These are phyloP conservation scores for Prunus mongolica DNA, from an alignment of 306 rosid genomes.

Conservation along the genomic window DNA sequence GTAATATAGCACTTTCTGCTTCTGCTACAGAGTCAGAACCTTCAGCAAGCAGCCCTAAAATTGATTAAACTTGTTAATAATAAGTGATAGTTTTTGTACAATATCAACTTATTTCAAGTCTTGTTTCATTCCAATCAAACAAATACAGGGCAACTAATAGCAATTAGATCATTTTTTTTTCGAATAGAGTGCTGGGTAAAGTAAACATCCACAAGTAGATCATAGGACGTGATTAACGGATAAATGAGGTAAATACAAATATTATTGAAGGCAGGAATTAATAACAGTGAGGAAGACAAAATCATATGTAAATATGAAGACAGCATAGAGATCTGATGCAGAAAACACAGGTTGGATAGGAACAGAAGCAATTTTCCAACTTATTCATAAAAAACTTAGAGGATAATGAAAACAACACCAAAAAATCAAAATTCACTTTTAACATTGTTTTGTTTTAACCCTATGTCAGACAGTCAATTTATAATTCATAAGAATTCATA, in stretches of 20 bases:
- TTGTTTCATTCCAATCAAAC: background rate
- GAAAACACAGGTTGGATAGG: background rate
- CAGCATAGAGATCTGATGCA: background rate
- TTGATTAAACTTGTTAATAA: conserved; percentile 39
- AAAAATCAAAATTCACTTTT: background rate
- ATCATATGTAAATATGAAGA: background rate
- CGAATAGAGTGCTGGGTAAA: background rate
- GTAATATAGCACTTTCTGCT: conserved; percentile 72
- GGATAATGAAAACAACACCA: background rate
- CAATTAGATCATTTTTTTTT: conserved; percentile 2
- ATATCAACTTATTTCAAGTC: background rate
- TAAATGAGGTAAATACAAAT: background rate
- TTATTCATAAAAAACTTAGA: background rate
- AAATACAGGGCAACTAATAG: background rate
- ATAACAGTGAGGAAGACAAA: background rate
- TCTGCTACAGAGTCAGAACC: conserved; percentile 69
- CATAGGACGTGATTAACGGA: background rate
- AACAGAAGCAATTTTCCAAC: background rate
- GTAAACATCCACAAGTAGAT: background rate
- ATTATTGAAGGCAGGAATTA: background rate
- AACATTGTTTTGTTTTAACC: background rate
- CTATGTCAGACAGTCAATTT: background rate
- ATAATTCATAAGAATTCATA: background rate
- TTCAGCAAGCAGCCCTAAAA: conserved; percentile 77
- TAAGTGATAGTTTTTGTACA: background rate